Evolutionary conservation across 2,329 filamentous ascomycete species (phyloP).

Genomic region (Byssoonygena ceratinophila): DNA sequence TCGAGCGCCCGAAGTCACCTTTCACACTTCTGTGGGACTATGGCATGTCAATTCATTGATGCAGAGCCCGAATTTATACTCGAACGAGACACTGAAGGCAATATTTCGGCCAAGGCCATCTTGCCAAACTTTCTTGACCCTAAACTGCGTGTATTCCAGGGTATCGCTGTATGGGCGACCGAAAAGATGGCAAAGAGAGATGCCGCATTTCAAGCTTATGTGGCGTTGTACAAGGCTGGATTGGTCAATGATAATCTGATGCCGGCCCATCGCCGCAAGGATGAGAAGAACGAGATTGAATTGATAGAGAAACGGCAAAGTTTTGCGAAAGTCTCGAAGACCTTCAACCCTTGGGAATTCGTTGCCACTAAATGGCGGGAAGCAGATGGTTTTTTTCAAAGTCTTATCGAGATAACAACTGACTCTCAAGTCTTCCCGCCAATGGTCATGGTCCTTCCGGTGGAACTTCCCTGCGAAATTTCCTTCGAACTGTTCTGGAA

Average conservation of each 20-base stretch:
- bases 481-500: conserved; percentile 26
- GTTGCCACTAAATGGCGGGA: conserved; percentile 26
- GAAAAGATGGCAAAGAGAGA: conserved; percentile 67
- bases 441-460: conserved; percentile 21
- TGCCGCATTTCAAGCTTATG: conserved; percentile 71
- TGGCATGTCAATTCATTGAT: conserved; percentile 54
- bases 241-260: conserved; percentile 70
- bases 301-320: conserved; percentile 22
- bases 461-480: conserved; percentile 18
- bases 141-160: conserved; percentile 45
- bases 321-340: conserved; percentile 24
- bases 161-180: conserved; percentile 52
- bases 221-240: conserved; percentile 55
- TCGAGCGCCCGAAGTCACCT: conserved; percentile 67
- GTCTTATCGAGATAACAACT: conserved; percentile 17
- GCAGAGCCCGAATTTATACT: conserved; percentile 58
- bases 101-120: conserved; percentile 48
- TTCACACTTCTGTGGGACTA: conserved; percentile 63
- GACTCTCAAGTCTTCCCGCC: conserved; percentile 11
- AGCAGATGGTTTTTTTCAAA: conserved; percentile 17
- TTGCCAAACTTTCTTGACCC: conserved; percentile 62
- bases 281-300: conserved; percentile 28
- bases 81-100: conserved; percentile 27
- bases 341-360: conserved; percentile 31
- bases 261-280: conserved; percentile 40